A percentile compares a stretch with the other conserved stretches of the same genome.
phyloP scores from a whole-genome alignment of 371 early-diverging fungal species.

The Basidiobolus meristosporus region DNA sequence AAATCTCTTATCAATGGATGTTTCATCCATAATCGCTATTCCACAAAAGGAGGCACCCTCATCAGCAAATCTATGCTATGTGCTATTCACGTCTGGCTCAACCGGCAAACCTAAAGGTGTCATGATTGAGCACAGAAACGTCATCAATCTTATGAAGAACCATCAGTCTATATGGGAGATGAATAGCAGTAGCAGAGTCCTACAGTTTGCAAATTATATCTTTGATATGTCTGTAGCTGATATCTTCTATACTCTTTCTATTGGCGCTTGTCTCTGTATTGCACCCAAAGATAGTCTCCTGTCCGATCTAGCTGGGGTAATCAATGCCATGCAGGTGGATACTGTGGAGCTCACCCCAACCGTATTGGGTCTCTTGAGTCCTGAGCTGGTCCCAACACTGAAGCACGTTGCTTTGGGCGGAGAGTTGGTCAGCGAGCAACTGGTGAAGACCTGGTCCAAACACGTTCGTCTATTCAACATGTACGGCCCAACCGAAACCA shows the following conservation, averaged over 20 bases:
- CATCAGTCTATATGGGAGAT: neutral
- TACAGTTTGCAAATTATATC: neutral
- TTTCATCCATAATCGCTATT: neutral
- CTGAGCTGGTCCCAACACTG: neutral
- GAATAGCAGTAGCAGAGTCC: neutral
- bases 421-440: neutral
- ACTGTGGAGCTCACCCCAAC: neutral
- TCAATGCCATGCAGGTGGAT: neutral
- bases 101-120: no score
- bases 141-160: slow-evolving; percentile 20
- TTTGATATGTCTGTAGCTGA: neutral
- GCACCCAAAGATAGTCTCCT: no score
- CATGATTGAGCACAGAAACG: slow-evolving; percentile 61
- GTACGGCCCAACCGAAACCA: neutral
- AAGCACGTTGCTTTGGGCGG: neutral
- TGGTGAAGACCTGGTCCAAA: neutral
- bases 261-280: neutral
- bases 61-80: no score
- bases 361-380: no score
- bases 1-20: no score
- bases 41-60: slow-evolving; percentile 69
- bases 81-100: no score
- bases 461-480: neutral
- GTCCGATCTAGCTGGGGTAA: neutral
- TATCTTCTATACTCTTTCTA: neutral